These are phyloP conservation scores for Xylariales sp. DNA, from an alignment of 2,329 filamentous ascomycete genomes.

Conservation along the genomic window DNA sequence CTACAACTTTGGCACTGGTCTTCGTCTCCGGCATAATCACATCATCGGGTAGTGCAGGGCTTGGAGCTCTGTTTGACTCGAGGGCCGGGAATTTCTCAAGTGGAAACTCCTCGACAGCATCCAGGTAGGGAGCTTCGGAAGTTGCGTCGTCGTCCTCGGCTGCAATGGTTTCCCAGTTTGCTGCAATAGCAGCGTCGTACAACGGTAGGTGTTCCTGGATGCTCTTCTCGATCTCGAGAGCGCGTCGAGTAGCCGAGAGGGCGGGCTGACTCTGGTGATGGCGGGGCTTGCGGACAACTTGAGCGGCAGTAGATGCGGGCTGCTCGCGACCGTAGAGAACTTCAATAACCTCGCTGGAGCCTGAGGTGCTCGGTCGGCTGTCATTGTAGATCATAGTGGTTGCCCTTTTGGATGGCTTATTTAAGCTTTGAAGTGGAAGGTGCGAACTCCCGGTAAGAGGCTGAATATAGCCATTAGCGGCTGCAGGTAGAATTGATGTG, in stretches of 20 bases:
- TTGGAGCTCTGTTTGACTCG: conserved; percentile 5
- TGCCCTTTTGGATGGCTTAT: conserved; percentile 9
- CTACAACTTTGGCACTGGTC: conserved; percentile 8
- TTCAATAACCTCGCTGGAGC: conserved; percentile 1
- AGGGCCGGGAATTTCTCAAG: conserved; percentile 12
- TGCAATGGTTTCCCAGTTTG: conserved; percentile 3
- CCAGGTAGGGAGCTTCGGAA: conserved; percentile 38
- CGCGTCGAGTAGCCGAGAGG: conserved; percentile 35
- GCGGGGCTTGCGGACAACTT: conserved; percentile 22
- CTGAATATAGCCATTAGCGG: conserved; percentile 11
- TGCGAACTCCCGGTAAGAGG: conserved; percentile 2
- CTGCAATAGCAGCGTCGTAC: conserved; percentile 10
- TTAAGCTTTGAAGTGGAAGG: conserved; percentile 3
- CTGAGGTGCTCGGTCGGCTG: conserved; percentile 3
- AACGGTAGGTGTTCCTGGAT: conserved; percentile 14
- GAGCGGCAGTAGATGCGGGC: conserved; percentile 1
- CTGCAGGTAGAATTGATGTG: conserved; percentile 13
- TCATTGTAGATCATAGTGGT: conserved; percentile 21
- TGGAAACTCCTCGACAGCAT: conserved; percentile 38
- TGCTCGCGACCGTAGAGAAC: neutral
- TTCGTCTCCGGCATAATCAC: conserved; percentile 5
- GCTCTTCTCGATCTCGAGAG: conserved; percentile 38
- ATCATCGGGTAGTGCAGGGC: neutral
- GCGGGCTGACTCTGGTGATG: conserved; percentile 52
- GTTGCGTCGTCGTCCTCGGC: conserved; percentile 25